Conservation (phyloP, 1,284 basidiomycete species). For the Apiotrichum mycotoxinovorans region DNA sequence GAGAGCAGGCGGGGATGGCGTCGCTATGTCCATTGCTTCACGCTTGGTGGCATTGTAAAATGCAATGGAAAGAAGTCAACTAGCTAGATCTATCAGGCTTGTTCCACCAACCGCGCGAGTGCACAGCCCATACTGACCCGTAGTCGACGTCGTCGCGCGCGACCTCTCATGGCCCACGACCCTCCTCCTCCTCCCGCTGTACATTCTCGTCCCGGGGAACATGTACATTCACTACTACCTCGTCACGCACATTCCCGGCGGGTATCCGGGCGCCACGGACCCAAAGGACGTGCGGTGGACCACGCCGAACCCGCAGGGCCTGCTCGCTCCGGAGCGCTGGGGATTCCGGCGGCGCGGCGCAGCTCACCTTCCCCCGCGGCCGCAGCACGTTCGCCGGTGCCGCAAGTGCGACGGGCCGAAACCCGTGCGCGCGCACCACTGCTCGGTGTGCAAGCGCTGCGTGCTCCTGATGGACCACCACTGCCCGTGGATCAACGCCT, state of each 20-base stretch:
- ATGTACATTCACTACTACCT: slow-evolving; percentile 78
- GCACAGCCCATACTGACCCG: slow-evolving; percentile 6
- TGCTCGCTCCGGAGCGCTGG: slow-evolving; percentile 35
- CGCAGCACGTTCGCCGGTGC: slow-evolving; percentile 57
- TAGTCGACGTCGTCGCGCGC: slow-evolving; percentile 67
- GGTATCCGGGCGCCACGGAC: slow-evolving; percentile 55
- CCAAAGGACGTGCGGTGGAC: slow-evolving; percentile 30
- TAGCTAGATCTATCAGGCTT: background rate
- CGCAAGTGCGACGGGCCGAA: slow-evolving; percentile 65
- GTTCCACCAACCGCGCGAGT: background rate
- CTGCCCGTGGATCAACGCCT: slow-evolving; percentile 93
- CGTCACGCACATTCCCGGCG: slow-evolving; percentile 71
- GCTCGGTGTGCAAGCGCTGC: slow-evolving; percentile 86
- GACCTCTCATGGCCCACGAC: slow-evolving; percentile 57
- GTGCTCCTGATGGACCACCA: slow-evolving; percentile 93
- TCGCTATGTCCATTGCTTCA: too few species aligned
- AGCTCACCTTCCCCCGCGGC: background rate
- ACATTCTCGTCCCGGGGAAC: slow-evolving; percentile 71
- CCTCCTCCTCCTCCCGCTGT: slow-evolving; percentile 58
- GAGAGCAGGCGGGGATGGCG: too few species aligned
- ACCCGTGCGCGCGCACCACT: slow-evolving; percentile 94
- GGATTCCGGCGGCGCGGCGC: slow-evolving; percentile 13
- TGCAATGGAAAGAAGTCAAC: too few species aligned
- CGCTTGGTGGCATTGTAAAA: too few species aligned
- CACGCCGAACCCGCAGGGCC: slow-evolving; percentile 19